A percentile compares a stretch with the other conserved stretches of the same genome.
phyloP scores from a whole-genome alignment of 2,329 filamentous ascomycete genomes.

The Lecanicillium sp. region DNA sequence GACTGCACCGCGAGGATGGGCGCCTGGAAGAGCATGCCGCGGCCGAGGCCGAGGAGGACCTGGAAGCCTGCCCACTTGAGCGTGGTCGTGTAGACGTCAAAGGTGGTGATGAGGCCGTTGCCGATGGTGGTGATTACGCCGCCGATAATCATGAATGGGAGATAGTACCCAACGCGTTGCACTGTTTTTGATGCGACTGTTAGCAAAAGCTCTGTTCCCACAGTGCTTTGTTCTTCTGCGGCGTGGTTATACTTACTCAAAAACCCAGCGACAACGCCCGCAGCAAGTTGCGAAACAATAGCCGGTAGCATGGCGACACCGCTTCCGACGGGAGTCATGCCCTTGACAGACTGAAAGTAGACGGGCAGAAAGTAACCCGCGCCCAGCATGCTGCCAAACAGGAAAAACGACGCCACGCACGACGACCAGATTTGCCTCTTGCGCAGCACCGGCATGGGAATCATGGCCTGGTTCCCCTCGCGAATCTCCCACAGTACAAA shows the following conservation, averaged over 20 bases:
- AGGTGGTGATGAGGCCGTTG: conserved; percentile 33
- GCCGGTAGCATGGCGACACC: conserved; percentile 21
- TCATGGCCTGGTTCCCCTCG: conserved; percentile 39
- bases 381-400: conserved; percentile 36
- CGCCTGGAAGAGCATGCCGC: conserved; percentile 38
- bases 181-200: conserved; percentile 13
- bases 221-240: no score
- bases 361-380: conserved; percentile 40
- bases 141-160: conserved; percentile 30
- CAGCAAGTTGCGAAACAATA: conserved; percentile 17
- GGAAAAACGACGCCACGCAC: conserved; percentile 31
- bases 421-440: conserved; percentile 35
- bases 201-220: conserved; percentile 5
- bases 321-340: conserved; percentile 17
- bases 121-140: conserved; percentile 23
- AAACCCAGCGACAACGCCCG: conserved; percentile 15
- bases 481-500: conserved; percentile 39
- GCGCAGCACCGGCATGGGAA: conserved; percentile 35
- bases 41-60: conserved; percentile 33
- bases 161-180: conserved; percentile 32
- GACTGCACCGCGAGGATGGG: conserved; percentile 21
- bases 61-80: conserved; percentile 37
- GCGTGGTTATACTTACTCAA: not conserved
- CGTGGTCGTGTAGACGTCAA: conserved; percentile 24
- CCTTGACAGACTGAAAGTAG: conserved; percentile 43